These are phyloP conservation scores for Rosa multiflora DNA, from an alignment of 306 rosid species.

Conservation along the genomic window DNA sequence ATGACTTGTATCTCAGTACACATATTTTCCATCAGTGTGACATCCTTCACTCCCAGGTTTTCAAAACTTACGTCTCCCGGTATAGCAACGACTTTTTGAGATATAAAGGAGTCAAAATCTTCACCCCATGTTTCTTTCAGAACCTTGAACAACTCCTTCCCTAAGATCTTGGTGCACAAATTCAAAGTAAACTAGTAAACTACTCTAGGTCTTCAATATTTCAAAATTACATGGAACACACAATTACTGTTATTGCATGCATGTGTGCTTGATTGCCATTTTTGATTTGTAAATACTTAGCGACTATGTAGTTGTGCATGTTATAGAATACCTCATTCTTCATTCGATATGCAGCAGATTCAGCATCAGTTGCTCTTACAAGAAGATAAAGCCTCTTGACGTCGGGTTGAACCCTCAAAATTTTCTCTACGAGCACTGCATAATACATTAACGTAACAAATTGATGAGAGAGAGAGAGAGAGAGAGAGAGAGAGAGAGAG, in stretches of 20 bases:
- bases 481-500: neutral
- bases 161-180: slow-evolving; percentile 1
- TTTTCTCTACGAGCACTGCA: slow-evolving; percentile 28
- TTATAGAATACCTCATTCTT: slow-evolving; percentile 17
- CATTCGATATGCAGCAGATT: slow-evolving; percentile 19
- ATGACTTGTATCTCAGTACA: slow-evolving; percentile 26
- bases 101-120: slow-evolving; percentile 20
- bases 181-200: neutral
- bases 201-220: no score
- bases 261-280: neutral
- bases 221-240: no score
- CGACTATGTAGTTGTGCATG: neutral
- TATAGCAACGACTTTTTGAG: slow-evolving; percentile 25
- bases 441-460: neutral
- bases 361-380: slow-evolving; percentile 16
- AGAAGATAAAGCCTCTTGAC: slow-evolving; percentile 11
- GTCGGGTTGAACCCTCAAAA: neutral
- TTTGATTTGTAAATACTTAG: neutral
- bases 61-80: slow-evolving; percentile 34
- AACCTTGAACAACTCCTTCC: slow-evolving; percentile 34
- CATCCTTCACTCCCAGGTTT: slow-evolving; percentile 33
- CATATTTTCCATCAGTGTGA: slow-evolving; percentile 16
- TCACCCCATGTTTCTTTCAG: slow-evolving; percentile 19
- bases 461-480: neutral
- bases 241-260: neutral